A percentile compares a stretch with the other conserved stretches of the same genome.
Evolutionary conservation across 495 filamentous ascomycete species (phyloP).

Genomic region (Parmelia sp.): DNA sequence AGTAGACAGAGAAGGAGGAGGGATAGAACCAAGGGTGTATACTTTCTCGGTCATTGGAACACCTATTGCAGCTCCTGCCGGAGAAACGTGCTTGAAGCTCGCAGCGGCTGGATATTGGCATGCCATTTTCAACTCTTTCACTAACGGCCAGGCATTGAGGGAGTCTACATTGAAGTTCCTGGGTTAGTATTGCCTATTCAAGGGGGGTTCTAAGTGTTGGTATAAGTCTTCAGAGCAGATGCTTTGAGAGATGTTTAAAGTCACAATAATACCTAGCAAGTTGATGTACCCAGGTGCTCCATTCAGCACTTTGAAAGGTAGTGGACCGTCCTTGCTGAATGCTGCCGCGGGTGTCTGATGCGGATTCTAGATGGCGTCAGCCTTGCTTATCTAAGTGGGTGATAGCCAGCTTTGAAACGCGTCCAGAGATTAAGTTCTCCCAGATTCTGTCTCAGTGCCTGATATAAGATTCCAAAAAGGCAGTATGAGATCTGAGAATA

Average conservation of each 20-base stretch:
- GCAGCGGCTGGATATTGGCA: constrained; percentile 86
- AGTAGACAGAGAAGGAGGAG: neutral
- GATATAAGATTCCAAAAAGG: no score
- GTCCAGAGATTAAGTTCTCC: no score
- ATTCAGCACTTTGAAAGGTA: constrained; percentile 96
- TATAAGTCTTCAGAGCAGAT: neutral
- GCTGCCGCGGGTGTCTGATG: constrained; percentile 95
- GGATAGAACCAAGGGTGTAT: neutral
- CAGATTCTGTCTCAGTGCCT: constrained; percentile 24
- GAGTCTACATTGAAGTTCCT: constrained; percentile 55
- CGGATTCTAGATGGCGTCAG: no score
- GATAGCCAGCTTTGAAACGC: no score
- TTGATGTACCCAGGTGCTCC: constrained; percentile 96
- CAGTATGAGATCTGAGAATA: no score
- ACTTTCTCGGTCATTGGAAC: constrained; percentile 60
- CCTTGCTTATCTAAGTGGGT: no score
- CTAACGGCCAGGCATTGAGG: constrained; percentile 91
- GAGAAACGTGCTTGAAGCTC: constrained; percentile 98
- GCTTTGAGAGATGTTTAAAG: neutral
- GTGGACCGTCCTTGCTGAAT: constrained; percentile 58
- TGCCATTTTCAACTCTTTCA: constrained; percentile 90
- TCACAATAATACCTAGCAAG: constrained; percentile 41
- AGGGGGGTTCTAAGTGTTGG: neutral
- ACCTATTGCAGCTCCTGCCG: constrained; percentile 91
- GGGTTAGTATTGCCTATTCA: neutral